A percentile compares a stretch with the other conserved stretches of the same genome.
These are phyloP conservation scores for Cladophialophora bantiana DNA, from an alignment of 2,329 filamentous ascomycete genomes.

Conservation along the genomic window DNA sequence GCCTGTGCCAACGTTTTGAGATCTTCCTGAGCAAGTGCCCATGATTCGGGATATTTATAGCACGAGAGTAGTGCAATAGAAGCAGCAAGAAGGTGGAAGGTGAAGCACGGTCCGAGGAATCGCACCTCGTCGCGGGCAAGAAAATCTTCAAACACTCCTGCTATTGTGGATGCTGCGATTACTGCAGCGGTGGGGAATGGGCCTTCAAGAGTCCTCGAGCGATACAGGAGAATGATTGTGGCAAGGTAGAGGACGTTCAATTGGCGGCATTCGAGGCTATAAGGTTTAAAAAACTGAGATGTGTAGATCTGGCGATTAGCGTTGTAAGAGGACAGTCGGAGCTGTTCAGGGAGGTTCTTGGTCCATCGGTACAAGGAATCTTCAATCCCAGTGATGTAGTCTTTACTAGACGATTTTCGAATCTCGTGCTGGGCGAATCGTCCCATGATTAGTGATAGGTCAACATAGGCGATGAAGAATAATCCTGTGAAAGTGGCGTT, in stretches of 20 bases:
- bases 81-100: constrained; percentile 18
- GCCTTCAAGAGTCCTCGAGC: constrained; percentile 1
- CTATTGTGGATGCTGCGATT: constrained; percentile 51
- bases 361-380: constrained; percentile 49
- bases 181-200: constrained; percentile 46
- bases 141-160: constrained; percentile 52
- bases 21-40: constrained; percentile 20
- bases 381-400: constrained; percentile 39
- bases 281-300: constrained; percentile 3
- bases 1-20: constrained; percentile 11
- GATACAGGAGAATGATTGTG: constrained; percentile 45
- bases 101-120: constrained; percentile 10
- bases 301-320: background rate
- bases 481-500: constrained; percentile 42
- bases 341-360: constrained; percentile 44
- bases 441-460: constrained; percentile 50
- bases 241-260: constrained; percentile 50
- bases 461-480: constrained; percentile 51
- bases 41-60: constrained; percentile 12
- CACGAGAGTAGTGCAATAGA: constrained; percentile 16
- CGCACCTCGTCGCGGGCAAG: constrained; percentile 48
- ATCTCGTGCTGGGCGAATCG: constrained; percentile 42
- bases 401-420: constrained; percentile 40
- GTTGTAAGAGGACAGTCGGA: constrained; percentile 35
- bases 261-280: constrained; percentile 47